Conservation (phyloP, 2,329 filamentous ascomycete species). For the Trichoderma sp. region DNA sequence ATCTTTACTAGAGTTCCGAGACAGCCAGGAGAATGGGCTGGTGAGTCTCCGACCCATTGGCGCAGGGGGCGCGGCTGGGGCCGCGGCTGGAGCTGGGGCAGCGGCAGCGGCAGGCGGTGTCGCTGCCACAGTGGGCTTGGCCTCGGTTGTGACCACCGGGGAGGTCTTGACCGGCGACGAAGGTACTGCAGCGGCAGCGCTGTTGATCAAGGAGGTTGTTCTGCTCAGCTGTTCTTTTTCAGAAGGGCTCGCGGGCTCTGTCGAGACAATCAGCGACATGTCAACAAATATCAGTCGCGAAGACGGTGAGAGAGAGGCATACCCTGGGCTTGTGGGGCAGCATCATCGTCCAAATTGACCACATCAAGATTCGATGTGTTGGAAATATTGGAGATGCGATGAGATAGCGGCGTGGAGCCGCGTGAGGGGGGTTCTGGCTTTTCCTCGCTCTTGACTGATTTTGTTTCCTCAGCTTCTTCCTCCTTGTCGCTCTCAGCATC, state of each 20-base stretch:
- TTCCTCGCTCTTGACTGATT: slow-evolving; percentile 32
- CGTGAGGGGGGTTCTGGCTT: slow-evolving; percentile 33
- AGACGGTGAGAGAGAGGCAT: slow-evolving; percentile 27
- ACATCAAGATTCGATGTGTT: slow-evolving; percentile 56
- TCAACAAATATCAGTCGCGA: slow-evolving; percentile 1
- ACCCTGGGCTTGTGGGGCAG: slow-evolving; percentile 42
- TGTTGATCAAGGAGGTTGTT: slow-evolving; percentile 68
- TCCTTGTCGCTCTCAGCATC: slow-evolving; percentile 30
- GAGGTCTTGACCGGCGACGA: slow-evolving; percentile 55
- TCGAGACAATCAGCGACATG: slow-evolving; percentile 29
- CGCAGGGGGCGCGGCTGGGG: slow-evolving; percentile 30
- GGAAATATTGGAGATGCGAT: slow-evolving; percentile 53
- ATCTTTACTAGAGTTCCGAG: slow-evolving; percentile 64
- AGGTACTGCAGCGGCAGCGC: slow-evolving; percentile 71
- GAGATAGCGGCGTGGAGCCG: slow-evolving; percentile 46
- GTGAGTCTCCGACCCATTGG: slow-evolving; percentile 71
- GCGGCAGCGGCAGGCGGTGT: slow-evolving; percentile 35
- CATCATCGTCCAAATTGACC: slow-evolving; percentile 68
- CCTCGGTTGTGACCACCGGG: slow-evolving; percentile 39
- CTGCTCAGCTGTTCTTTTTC: slow-evolving; percentile 51
- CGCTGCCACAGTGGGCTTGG: slow-evolving; percentile 34
- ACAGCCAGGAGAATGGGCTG: slow-evolving; percentile 85
- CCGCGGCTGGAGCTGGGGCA: slow-evolving; percentile 23
- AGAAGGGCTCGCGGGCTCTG: slow-evolving; percentile 41
- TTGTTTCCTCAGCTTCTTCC: slow-evolving; percentile 20